Base-by-base conservation (phyloP, 805 yeast genomes). In the Isabelozyma gotoi region DNA sequence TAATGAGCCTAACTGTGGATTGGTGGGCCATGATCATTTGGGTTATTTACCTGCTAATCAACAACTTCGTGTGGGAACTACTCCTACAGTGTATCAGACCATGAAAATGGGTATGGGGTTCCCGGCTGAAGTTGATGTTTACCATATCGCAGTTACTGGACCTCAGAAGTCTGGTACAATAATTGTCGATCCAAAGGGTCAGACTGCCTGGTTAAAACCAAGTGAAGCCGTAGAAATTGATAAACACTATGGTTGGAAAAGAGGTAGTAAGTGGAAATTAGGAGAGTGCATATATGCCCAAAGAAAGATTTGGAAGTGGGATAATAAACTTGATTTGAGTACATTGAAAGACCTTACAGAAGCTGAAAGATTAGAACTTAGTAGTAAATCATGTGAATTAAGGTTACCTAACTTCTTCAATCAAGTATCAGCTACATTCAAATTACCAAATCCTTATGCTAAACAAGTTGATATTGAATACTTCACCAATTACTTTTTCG, bases 1-100 rank as follows among this genome's bases (percentile, higher is more conserved):
- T 67, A 91, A 91, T 60, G 97, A 91, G 60, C 97, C 97, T 5
- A 85, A 80, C 53, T 59, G 71, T 40, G 97, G 97, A 0, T 75
- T 82, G 41, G 73, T 85, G 34, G 96, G 94, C 0, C 74, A 75
- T 39, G 64, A 66, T 3, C 74, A 87, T 56, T 62, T 91, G 21
- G 69, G 69, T 7, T 52, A 51, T 1, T 58, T 83, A 16, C 91
- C 94, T 0, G 67, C 74, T 4, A 68, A 67, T 4, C 88, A 86
- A 55, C 83, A 83, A 43, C 73, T 92, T 39, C 77, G 85, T 44
- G 73, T 89, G 2, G 92, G 91, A 2, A 82, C 92, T 1, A 81
- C 90, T 0, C 98, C 99, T 0, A 85, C 96, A 0, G 83, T 84
- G 0, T 80, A 82, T 49, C 86, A 92, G 63, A 67, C 85, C 2